phyloP scores from a whole-genome alignment of 2,329 filamentous ascomycete genomes.

The Myotisia sp. region DNA sequence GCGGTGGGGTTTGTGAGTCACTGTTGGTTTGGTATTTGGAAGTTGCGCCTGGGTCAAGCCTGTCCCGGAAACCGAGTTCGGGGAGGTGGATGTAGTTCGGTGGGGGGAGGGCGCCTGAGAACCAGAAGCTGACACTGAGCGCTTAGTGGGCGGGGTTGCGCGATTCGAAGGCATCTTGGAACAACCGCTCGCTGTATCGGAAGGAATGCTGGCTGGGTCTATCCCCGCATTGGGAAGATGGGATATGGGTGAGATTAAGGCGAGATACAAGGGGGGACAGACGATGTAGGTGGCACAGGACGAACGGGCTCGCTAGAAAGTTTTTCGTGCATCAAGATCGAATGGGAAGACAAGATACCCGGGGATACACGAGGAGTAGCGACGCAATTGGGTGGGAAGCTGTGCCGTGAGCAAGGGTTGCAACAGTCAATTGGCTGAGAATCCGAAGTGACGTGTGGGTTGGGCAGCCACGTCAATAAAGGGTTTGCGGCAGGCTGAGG shows the following conservation, averaged over 20 bases:
- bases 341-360: neutral
- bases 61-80: slow-evolving; percentile 4
- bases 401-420: slow-evolving; percentile 1
- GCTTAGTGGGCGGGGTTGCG: slow-evolving; percentile 10
- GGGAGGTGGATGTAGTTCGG: slow-evolving; percentile 4
- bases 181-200: neutral
- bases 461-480: slow-evolving; percentile 6
- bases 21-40: slow-evolving; percentile 19
- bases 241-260: neutral
- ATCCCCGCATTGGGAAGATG: neutral
- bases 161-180: slow-evolving; percentile 10
- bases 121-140: slow-evolving; percentile 10
- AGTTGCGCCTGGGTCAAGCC: slow-evolving; percentile 17
- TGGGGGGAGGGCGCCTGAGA: no score
- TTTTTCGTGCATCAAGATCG: no score
- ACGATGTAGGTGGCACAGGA: neutral
- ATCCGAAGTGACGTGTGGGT: neutral
- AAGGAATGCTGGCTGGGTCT: neutral
- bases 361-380: neutral
- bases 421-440: slow-evolving; percentile 4
- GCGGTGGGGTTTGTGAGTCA: slow-evolving; percentile 24
- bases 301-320: neutral
- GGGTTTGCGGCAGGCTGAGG: no score
- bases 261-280: neutral
- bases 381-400: neutral